Evolutionary conservation across 352 stramenopile species (phyloP), one percentile per base, ranked within the genome.

Genomic region (Pythium rishiriense): DNA sequence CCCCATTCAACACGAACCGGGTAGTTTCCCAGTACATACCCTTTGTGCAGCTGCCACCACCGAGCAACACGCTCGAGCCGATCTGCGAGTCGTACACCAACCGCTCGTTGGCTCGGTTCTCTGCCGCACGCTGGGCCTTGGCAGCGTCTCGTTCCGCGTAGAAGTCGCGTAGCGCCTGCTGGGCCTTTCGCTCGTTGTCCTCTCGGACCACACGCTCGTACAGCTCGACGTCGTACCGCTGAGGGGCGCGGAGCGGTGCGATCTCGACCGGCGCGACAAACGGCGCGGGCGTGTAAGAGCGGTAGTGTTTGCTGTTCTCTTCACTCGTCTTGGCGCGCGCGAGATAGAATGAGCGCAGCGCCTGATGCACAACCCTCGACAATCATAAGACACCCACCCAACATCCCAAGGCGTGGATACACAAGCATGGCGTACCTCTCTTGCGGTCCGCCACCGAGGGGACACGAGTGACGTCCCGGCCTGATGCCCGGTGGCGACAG

Each of bases 261-360:
- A 83, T 75, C 9, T 56, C 54, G 1, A 60, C 41, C 1, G 68
- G 52, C n/a, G 64, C 24, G 6, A 19, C 37, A 10, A 69, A 28
- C 35, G 78, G 72, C 24, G 46, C n/a, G 2, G 47, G 55, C 19
- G 48, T 50, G 49, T 64, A 60, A 22, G 41, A n/a, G 31, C 57
- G 56, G 29, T 59, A 70, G 17, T 67, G 63, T 59, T 81, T 87
- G 67, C 76, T 74, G 22, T 72, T 76, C 4, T 61, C 73, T 48
- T 88, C 81, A 31, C 75, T 87, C 51, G 75, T 67, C 45, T 79
- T 81, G 4, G 81, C 81, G 29, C 78, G 67, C 1, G 59, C 58
- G 11, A 88, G 63, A 52, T 90, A 90, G 53, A 88, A 90, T 9
- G 72, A 70, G 31, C 73, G 75, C 14, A 90, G 64, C 14, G 68